These are phyloP conservation scores for Kurtzmaniella quercitrusa DNA, from an alignment of 1,139 yeast genomes.

Conservation along the genomic window DNA sequence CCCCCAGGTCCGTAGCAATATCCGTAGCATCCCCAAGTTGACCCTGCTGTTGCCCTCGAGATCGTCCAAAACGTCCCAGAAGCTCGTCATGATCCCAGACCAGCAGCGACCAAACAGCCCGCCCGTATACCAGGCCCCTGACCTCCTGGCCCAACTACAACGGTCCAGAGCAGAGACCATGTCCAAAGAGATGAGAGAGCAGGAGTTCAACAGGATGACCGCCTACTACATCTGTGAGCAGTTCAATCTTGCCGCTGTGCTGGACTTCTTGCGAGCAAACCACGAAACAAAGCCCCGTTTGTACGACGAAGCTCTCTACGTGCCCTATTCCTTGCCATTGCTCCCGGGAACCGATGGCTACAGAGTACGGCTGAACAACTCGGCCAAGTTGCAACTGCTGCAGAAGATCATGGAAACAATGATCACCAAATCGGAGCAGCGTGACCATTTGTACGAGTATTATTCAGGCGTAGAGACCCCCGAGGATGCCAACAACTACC, in stretches of 20 bases:
- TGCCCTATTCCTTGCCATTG: slow-evolving; percentile 83
- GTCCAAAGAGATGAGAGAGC: slow-evolving; percentile 64
- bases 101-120: slow-evolving; percentile 24
- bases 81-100: slow-evolving; percentile 82
- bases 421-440: slow-evolving; percentile 75
- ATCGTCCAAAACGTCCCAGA: slow-evolving; percentile 81
- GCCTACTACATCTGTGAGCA: slow-evolving; percentile 88
- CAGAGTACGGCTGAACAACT: slow-evolving; percentile 74
- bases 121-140: slow-evolving; percentile 11
- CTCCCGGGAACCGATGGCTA: slow-evolving; percentile 85
- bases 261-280: slow-evolving; percentile 57
- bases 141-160: slow-evolving; percentile 31
- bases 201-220: slow-evolving; percentile 76
- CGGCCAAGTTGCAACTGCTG: slow-evolving; percentile 59
- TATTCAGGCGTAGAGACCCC: slow-evolving; percentile 77
- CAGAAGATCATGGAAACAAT: slow-evolving; percentile 68
- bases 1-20: slow-evolving; percentile 19
- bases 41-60: slow-evolving; percentile 75
- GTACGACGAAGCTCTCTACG: slow-evolving; percentile 88
- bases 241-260: slow-evolving; percentile 59
- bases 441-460: slow-evolving; percentile 88
- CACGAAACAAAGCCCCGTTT: slow-evolving; percentile 83
- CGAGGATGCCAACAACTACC: slow-evolving; percentile 58
- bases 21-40: slow-evolving; percentile 50
- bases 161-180: slow-evolving; percentile 66